Percentiles rank a stretch among this genome's conserved stretches.
Conservation (phyloP, 371 early-diverging fungal species). For the Lichtheimia hyalospora region DNA sequence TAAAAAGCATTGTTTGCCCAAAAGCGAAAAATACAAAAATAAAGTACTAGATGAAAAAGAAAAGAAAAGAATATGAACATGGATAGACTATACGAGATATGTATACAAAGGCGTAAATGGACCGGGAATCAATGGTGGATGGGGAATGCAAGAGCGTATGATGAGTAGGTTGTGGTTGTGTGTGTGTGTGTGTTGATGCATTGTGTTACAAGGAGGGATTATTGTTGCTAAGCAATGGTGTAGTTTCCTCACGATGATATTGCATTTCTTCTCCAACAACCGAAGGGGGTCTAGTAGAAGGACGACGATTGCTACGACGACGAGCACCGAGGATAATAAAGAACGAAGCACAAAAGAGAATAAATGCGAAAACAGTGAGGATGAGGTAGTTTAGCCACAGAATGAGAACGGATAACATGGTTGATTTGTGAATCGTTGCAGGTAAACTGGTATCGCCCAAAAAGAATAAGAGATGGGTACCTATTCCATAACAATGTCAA, state of each 20-base stretch:
- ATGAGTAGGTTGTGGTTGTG: no score
- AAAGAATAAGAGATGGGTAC: constrained; percentile 21
- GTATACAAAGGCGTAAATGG: neutral
- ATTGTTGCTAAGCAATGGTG: constrained; percentile 18
- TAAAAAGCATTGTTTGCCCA: constrained; percentile 1
- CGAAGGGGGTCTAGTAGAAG: constrained; percentile 6
- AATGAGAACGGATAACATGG: constrained; percentile 20
- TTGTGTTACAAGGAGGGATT: constrained; percentile 4
- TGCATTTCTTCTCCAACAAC: constrained; percentile 16
- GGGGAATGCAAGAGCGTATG: no score
- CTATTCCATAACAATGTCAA: constrained; percentile 5
- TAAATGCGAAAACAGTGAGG: constrained; percentile 26
- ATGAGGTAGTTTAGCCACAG: constrained; percentile 33
- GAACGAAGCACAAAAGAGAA: constrained; percentile 33
- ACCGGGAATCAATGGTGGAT: no score
- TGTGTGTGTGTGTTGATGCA: neutral
- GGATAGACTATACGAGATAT: constrained; percentile 10
- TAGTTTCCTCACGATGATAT: constrained; percentile 18
- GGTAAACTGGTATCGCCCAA: constrained; percentile 7
- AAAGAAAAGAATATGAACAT: constrained; percentile 4
- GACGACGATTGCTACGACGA: neutral
- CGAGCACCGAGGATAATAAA: constrained; percentile 28
- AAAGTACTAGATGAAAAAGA: constrained; percentile 6
- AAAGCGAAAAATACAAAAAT: neutral
- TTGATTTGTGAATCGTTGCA: constrained; percentile 15